Evolutionary conservation across 179 eudicot species (phyloP).

Genomic region (Corrigiola litoralis): DNA sequence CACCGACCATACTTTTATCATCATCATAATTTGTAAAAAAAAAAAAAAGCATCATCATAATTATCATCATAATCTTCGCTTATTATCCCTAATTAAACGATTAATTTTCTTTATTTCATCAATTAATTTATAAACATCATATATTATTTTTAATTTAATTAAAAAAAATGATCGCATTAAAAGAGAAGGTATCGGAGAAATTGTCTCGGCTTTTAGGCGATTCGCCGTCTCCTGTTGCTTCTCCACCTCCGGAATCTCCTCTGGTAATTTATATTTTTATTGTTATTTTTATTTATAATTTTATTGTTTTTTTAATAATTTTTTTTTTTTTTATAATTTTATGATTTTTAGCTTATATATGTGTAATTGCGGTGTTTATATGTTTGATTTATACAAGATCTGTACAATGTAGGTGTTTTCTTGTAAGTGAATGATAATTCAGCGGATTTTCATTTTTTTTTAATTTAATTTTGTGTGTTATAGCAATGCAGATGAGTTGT

Average conservation of each 20-base stretch:
- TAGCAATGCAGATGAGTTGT: neutral
- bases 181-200: slow-evolving; percentile 55
- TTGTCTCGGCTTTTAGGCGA: slow-evolving; percentile 50
- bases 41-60: no score
- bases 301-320: neutral
- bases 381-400: slow-evolving; percentile 10
- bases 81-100: neutral
- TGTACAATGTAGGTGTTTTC: slow-evolving; percentile 19
- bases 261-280: slow-evolving; percentile 20
- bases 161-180: slow-evolving; percentile 48
- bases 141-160: no score
- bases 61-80: slow-evolving; percentile 1
- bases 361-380: neutral
- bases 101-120: neutral
- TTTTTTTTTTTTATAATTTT: neutral
- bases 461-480: neutral
- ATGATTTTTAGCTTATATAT: neutral
- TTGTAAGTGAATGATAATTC: neutral
- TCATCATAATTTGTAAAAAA: no score
- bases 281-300: no score
- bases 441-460: no score
- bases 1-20: neutral
- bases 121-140: no score
- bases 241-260: slow-evolving; percentile 31
- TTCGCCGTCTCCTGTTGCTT: slow-evolving; percentile 45